phyloP scores from a whole-genome alignment of 2,329 filamentous ascomycete genomes.

The Grosmannia serpens region DNA sequence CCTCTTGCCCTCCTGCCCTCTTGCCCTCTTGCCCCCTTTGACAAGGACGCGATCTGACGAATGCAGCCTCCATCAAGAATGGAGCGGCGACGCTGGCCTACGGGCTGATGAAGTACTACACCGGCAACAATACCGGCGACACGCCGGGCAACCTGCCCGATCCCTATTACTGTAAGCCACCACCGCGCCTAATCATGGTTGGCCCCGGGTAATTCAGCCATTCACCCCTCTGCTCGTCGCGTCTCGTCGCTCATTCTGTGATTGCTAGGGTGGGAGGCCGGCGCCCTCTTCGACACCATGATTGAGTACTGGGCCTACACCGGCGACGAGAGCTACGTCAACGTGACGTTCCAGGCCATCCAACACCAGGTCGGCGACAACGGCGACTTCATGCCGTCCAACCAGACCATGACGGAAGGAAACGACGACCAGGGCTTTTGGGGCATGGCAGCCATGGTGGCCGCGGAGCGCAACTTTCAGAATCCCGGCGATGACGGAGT shows the following conservation, averaged over 20 bases:
- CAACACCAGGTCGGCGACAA: conserved; percentile 63
- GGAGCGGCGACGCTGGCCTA: conserved; percentile 36
- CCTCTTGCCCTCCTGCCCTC: neutral
- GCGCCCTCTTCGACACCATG: conserved; percentile 58
- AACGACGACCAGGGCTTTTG: conserved; percentile 71
- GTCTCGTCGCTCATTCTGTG: neutral
- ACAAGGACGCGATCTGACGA: too few relatives aligned
- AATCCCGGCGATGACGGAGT: conserved; percentile 45
- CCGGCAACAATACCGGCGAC: conserved; percentile 35
- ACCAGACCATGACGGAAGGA: conserved; percentile 51
- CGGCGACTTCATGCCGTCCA: conserved; percentile 66
- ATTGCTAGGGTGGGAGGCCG: conserved; percentile 55
- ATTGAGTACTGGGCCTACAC: conserved; percentile 64
- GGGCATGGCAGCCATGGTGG: conserved; percentile 58
- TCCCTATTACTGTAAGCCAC: conserved; percentile 11
- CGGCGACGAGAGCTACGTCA: conserved; percentile 54
- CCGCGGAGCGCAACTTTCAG: conserved; percentile 57
- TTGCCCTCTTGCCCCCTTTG: too few relatives aligned
- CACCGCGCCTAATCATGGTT: too few relatives aligned
- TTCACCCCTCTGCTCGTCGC: neutral
- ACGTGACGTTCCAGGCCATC: conserved; percentile 54
- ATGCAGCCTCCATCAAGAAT: conserved; percentile 34
- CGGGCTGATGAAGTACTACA: conserved; percentile 35
- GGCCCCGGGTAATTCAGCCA: neutral
- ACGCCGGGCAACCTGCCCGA: conserved; percentile 31